Conservation (phyloP, 1,139 yeast species). For the Blastobotrys malaysiensis region DNA sequence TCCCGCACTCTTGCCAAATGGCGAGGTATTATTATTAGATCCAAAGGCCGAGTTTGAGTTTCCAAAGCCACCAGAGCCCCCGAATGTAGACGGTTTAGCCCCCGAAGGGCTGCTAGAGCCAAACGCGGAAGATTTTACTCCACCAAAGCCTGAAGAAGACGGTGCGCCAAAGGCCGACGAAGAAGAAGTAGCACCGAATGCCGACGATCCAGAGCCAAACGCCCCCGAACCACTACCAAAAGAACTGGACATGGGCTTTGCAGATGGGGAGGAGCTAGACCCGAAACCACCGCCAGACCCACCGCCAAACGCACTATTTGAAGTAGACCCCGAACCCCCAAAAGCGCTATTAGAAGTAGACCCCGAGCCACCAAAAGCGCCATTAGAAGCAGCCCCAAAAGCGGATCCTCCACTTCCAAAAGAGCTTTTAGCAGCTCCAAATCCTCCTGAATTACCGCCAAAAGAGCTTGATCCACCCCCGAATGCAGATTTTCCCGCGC, state of each 20-base stretch:
- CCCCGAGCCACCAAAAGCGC: slow-evolving; percentile 3
- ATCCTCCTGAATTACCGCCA: slow-evolving; percentile 1
- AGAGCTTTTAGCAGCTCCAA: slow-evolving; percentile 1
- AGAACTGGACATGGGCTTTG: not conserved
- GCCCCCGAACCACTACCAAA: slow-evolving; percentile 5
- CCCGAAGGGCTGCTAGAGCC: slow-evolving; percentile 1
- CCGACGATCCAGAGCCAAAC: slow-evolving; percentile 5
- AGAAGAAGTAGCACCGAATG: not conserved
- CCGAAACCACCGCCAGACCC: slow-evolving; percentile 13
- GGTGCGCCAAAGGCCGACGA: no score
- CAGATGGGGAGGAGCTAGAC: not conserved
- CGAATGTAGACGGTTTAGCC: not conserved
- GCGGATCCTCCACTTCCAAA: slow-evolving; percentile 4
- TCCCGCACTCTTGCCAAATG: slow-evolving; percentile 6
- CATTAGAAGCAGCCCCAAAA: slow-evolving; percentile 1
- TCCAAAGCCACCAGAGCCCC: slow-evolving; percentile 5
- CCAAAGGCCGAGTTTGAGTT: not conserved
- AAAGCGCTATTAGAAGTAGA: slow-evolving; percentile 4
- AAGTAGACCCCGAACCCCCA: slow-evolving; percentile 7
- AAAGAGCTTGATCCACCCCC: slow-evolving; percentile 11
- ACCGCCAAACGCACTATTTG: slow-evolving; percentile 8
- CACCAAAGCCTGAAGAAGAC: no score
- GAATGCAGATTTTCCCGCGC: slow-evolving; percentile 12
- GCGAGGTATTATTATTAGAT: slow-evolving; percentile 1
- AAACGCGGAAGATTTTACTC: not conserved